These are phyloP conservation scores for Mycogone perniciosa DNA, from an alignment of 2,329 filamentous ascomycete genomes.

Conservation along the genomic window DNA sequence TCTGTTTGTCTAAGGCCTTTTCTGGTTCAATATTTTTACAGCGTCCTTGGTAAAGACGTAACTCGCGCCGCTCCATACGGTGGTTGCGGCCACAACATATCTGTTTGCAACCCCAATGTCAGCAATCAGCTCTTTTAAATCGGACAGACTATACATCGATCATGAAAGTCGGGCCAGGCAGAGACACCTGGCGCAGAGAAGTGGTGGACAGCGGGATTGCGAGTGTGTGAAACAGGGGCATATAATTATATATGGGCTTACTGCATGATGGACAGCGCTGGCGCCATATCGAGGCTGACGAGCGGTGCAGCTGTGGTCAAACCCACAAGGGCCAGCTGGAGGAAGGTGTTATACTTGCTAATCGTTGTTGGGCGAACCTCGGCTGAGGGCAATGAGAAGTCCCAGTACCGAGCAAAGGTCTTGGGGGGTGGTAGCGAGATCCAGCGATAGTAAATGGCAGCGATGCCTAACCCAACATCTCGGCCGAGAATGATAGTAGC, in stretches of 20 bases:
- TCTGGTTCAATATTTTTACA: constrained; percentile 67
- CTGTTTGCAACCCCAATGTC: constrained; percentile 36
- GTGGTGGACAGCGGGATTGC: background rate
- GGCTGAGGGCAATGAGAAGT: constrained; percentile 84
- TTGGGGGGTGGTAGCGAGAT: constrained; percentile 91
- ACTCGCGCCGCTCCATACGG: constrained; percentile 87
- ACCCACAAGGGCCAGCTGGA: constrained; percentile 83
- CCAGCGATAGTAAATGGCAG: constrained; percentile 93
- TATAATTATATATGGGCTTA: constrained; percentile 32
- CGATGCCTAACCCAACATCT: constrained; percentile 73
- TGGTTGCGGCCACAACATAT: constrained; percentile 81
- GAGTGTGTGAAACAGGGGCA: constrained; percentile 13
- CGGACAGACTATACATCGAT: background rate
- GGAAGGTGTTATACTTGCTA: constrained; percentile 87
- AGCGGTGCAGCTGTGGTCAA: constrained; percentile 76
- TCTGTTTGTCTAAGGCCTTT: constrained; percentile 10
- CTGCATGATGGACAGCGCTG: constrained; percentile 56
- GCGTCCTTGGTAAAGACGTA: constrained; percentile 89
- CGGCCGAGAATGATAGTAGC: constrained; percentile 86
- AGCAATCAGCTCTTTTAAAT: constrained; percentile 4
- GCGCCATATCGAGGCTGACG: constrained; percentile 50
- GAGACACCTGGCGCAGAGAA: too few species aligned
- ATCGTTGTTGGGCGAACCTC: constrained; percentile 79
- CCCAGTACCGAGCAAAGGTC: constrained; percentile 90
- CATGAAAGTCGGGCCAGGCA: background rate